Evolutionary conservation across 2,329 filamentous ascomycete species (phyloP), one percentile per base, ranked within the genome.

Genomic region (Venturia aucupariae): DNA sequence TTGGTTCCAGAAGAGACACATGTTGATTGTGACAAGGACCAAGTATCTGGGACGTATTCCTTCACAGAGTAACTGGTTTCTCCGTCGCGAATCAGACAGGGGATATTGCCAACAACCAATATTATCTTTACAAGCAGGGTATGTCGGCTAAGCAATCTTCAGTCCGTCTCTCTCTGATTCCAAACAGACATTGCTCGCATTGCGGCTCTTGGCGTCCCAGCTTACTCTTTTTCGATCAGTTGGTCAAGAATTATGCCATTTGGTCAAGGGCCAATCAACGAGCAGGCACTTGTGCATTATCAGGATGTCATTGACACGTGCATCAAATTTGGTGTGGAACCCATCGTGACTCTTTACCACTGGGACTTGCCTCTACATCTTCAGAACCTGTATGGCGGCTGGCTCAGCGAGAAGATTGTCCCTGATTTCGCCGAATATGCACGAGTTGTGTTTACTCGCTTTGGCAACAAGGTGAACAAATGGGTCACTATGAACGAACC

Each of bases 401-500:
- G 92, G 64, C 78, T 94, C 69, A 90, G 92, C 81, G 87, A 89
- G 73, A 90, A 96, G 77, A 95, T 94, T 75, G 85, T 90, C 2
- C 83, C 87, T 65, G 91, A 96, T 77, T 96, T 86, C 73, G 87
- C 88, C 69, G 79, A 88, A 76, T 96, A 92, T 72, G 88, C 90
- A 11, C 86, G 87, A 67, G 80, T 90, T 60, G 80, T 90, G 70
- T 95, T 92, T 78, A 82, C 87, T 72, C 84, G 86, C 0, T 81
- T 94, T 64, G 82, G 83, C 60, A 83, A 86, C 63, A 88, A 87
- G 75, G 90, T 92, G 71, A 90, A 91, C 79, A 82, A 90, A 77
- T 96, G 91, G 91, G 90, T 92, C 74, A 94, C 90, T 35, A 91
- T 93, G 78, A 94, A 94, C 74, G 91, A 96, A 79, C 91, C 91